These are phyloP conservation scores for Blastobotrys ciferrii DNA, from an alignment of 1,139 yeast genomes.

Conservation along the genomic window DNA sequence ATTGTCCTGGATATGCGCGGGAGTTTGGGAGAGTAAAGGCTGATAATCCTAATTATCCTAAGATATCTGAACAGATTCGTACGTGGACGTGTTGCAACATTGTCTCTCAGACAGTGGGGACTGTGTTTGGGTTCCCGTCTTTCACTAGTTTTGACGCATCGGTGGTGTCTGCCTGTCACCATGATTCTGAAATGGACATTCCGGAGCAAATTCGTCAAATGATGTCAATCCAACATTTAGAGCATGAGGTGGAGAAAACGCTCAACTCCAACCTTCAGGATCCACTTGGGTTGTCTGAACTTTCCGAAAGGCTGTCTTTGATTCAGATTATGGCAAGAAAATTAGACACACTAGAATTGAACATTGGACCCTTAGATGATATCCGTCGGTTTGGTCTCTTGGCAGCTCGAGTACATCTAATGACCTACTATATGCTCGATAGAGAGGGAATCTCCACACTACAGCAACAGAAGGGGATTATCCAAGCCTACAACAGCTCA, in stretches of 20 bases:
- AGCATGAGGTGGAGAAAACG: constrained; percentile 78
- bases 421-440: constrained; percentile 79
- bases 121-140: constrained; percentile 92
- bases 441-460: constrained; percentile 47
- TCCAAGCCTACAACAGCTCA: constrained; percentile 77
- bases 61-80: constrained; percentile 72
- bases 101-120: constrained; percentile 84
- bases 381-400: constrained; percentile 65
- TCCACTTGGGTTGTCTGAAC: constrained; percentile 59
- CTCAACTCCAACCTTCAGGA: constrained; percentile 71
- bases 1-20: constrained; percentile 63
- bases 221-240: constrained; percentile 80
- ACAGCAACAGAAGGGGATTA: constrained; percentile 72
- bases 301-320: constrained; percentile 69
- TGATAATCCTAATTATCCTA: constrained; percentile 34
- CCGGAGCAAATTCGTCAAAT: constrained; percentile 66
- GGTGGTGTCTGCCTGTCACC: constrained; percentile 53
- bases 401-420: constrained; percentile 72
- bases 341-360: constrained; percentile 69
- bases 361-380: constrained; percentile 51
- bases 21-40: constrained; percentile 48
- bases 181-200: constrained; percentile 44
- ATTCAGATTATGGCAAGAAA: constrained; percentile 68
- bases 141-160: constrained; percentile 83
- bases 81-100: constrained; percentile 95